phyloP scores from a whole-genome alignment of 2,329 filamentous ascomycete species.

The Diaporthe velutina region DNA sequence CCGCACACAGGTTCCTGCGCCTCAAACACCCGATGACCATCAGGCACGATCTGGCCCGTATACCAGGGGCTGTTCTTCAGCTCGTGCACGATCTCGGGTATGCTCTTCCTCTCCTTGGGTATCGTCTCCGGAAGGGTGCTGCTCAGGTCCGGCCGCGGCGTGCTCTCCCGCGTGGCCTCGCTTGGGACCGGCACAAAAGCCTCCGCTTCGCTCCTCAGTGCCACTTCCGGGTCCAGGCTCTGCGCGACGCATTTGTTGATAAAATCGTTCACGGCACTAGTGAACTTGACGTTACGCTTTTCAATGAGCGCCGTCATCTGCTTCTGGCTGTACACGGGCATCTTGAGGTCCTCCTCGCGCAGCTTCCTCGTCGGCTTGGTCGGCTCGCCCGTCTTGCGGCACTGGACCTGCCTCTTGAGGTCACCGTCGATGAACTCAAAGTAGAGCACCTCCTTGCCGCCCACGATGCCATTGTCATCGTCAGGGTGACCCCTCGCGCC shows the following conservation, averaged over 20 bases:
- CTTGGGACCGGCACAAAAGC: slow-evolving; percentile 73
- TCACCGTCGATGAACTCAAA: slow-evolving; percentile 96
- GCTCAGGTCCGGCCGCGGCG: slow-evolving; percentile 48
- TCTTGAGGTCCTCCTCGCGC: slow-evolving; percentile 84
- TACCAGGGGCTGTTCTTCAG: slow-evolving; percentile 90
- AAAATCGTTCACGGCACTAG: slow-evolving; percentile 80
- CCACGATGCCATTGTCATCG: slow-evolving; percentile 48
- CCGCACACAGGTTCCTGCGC: slow-evolving; percentile 85
- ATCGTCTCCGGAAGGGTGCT: slow-evolving; percentile 76
- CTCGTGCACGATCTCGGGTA: slow-evolving; percentile 87
- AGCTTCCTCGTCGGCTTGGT: slow-evolving; percentile 76
- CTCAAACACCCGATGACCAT: slow-evolving; percentile 92
- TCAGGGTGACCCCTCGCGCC: slow-evolving; percentile 44
- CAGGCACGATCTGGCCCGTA: slow-evolving; percentile 89
- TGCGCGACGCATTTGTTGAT: slow-evolving; percentile 79
- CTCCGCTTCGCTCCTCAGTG: slow-evolving; percentile 70
- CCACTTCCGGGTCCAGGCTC: slow-evolving; percentile 74
- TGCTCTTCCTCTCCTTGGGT: slow-evolving; percentile 81
- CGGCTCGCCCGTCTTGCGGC: slow-evolving; percentile 80
- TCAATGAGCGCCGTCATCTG: slow-evolving; percentile 92
- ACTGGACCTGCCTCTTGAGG: slow-evolving; percentile 81
- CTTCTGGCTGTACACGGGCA: slow-evolving; percentile 93
- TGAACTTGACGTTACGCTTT: slow-evolving; percentile 88
- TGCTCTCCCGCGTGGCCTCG: slow-evolving; percentile 54
- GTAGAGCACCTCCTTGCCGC: slow-evolving; percentile 78